Base-by-base conservation (phyloP, 2,329 filamentous ascomycete species). In the Fusarium incarnatum region DNA sequence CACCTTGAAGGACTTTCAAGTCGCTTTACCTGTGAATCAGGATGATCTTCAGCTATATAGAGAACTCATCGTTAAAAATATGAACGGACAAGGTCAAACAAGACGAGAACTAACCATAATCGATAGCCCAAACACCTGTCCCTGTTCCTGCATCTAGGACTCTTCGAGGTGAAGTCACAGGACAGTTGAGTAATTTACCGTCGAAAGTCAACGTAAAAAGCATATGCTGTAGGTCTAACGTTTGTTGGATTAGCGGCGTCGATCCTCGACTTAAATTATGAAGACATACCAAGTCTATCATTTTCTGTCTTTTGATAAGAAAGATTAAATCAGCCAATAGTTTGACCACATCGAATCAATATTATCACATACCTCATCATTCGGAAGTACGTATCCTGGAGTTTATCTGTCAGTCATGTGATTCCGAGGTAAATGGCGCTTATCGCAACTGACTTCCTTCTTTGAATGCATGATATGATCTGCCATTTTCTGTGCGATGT, bases 111-210 rank as follows among this genome's bases (percentile, higher is more conserved):
- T 4, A 10, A 53, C 49, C 49, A 65, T 84, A 80, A 60, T 86
- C 84, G 9, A 86, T 81, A 4, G 80, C 79, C 81, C 81, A 83
- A 8, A 79, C 75, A 13, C 83, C 83, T 3, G 84, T 86, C 0
- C 84, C 84, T 1, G 83, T 85, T 13, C 84, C 84, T 25, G 84
- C 72, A 71, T 87, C 85, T 2, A 87, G 76, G 7, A 82, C 76
- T 8, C 75, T 77, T 8, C 61, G 48, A 9, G 77, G 56, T 1
- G 70, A 71, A 15, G 41, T 72, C 4, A 75, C 58, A 18, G 81
- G 81, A 3, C 68, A 70, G 0, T 75, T 47, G 42, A 66, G 76
- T 1, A 81, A 70, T 49, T 75, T 77, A 8, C 75, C 73, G 2
- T 76, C 74, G 18, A 80, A 71, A 0, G 79, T 81, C 13, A 82